Evolutionary conservation across 257 asterid species (phyloP).

Genomic region (Pogostemon cablin): DNA sequence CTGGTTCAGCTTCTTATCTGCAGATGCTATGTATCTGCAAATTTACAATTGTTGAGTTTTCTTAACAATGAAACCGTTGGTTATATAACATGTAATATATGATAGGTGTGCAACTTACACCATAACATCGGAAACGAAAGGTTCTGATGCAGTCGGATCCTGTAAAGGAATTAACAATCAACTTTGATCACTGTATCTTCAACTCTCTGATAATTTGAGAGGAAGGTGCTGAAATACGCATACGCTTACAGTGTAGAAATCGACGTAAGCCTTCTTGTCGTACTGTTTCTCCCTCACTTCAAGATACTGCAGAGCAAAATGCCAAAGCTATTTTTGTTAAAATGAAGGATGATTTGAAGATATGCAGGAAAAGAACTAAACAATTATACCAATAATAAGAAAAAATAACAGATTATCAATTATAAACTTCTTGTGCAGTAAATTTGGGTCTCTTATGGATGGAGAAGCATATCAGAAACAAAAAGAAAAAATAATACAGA

Average conservation of each 20-base stretch:
- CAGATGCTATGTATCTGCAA: conserved; percentile 78
- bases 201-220: neutral
- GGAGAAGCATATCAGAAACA: neutral
- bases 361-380: neutral
- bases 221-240: neutral
- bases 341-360: neutral
- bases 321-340: neutral
- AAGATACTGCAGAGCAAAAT: conserved; percentile 55
- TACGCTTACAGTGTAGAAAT: conserved; percentile 73
- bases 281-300: conserved; percentile 99
- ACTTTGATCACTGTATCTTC: neutral
- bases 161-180: conserved; percentile 31
- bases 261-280: conserved; percentile 75
- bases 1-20: conserved; percentile 70
- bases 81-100: conserved; percentile 24
- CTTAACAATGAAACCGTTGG: neutral
- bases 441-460: neutral
- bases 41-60: conserved; percentile 26
- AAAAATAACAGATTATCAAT: neutral
- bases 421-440: neutral
- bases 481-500: neutral
- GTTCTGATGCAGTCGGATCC: conserved; percentile 59
- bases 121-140: conserved; percentile 69
- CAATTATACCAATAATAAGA: neutral
- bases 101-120: conserved; percentile 60